Base-by-base conservation (phyloP, 2,329 filamentous ascomycete species). In the Colletotrichum melonis region DNA sequence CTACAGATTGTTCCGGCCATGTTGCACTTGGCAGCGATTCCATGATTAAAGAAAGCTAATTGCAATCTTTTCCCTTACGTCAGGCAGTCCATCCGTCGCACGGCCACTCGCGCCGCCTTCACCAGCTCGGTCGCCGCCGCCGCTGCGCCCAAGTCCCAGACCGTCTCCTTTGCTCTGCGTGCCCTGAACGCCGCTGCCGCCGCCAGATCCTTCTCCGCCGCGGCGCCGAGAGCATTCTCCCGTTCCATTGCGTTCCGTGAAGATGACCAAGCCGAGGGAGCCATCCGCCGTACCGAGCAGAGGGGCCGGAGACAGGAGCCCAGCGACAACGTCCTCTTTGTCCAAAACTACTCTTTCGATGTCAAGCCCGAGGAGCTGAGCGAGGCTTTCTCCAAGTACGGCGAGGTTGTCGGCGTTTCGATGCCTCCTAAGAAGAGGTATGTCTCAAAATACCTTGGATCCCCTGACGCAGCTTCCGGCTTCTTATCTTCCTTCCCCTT, bases 281-380 rank as follows among this genome's bases (percentile, higher is more conserved):
- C 22, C 19, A 8, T 14, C 8, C 69, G n/a, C 38, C 58, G 88
- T 85, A 8, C 7, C 30, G 52, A 24, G 24, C 9, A 26, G 32
- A n/a, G 19, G 22, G 2, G 9, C 7, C 30, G 16, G 16, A 14
- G 49, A 19, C 19, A 42, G 57, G 64, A 58, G 12, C 38, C 56
- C 26, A 38, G 35, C 62, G 30, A 67, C 22, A 35, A 70, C 49
- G 49, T 46, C 22, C 76, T 94, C 73, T 94, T 92, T 78, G 79
- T 94, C 75, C 92, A 91, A 73, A 94, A 94, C 81, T 83, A 94
- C 58, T 91, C 90, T 80, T 94, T 91, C 79, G 92, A 94, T 79
- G 88, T 92, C 69, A 91, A 88, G 6, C 86, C 89, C 6, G 86
- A 89, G 35, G 88, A 92, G 75, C 77, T 95, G 59, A 84, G 86